Evolutionary conservation across 2,329 filamentous ascomycete genomes (phyloP), one percentile per base, ranked within the genome.

Genomic region (Epichloe scottii): DNA sequence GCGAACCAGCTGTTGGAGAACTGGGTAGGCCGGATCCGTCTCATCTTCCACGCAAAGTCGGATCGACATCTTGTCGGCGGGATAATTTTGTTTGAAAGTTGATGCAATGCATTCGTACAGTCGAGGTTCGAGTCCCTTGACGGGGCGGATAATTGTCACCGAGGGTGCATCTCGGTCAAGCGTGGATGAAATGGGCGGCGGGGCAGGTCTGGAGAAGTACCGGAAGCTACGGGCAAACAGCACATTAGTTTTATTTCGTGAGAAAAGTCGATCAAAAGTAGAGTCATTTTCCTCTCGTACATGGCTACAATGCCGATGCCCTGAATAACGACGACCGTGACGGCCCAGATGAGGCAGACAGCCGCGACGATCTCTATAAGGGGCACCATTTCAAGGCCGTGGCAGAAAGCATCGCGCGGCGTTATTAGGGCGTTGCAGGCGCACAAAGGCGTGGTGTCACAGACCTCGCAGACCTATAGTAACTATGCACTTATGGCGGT

Each of bases 31-130:
- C 0, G 90, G 82, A 62, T 98, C 94, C 45, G 73, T 68, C 45
- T 77, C 76, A 33, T 84, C 82, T 4, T 87, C 78, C 39, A 98
- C 76, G 64, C 93, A 98, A 56, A 98, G 82, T 60, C 82, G 81
- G 54, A 95, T 79, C 21, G 86, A 87, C 51, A 95, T 67, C 62
- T 84, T 89, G 60, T 85, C 75, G 37, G 64, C 68, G 1, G 91
- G 88, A 63, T 97, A 97, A 50, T 81, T 76, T 66, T 95, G 90
- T 45, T 73, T 80, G 64, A 96, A 90, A 2, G 85, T 88, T 5
- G 90, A 85, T 33, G 87, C 85, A 40, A 98, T 83, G 62, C 93
- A 97, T 62, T 95, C 88, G 74, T 95, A 95, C 23, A 97, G 81
- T 56, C 82, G 80, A 4, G 89, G 87, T 65, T 97, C 93, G 51